Conservation (phyloP, 1,284 basidiomycete species). For the Naganishia sp. region DNA sequence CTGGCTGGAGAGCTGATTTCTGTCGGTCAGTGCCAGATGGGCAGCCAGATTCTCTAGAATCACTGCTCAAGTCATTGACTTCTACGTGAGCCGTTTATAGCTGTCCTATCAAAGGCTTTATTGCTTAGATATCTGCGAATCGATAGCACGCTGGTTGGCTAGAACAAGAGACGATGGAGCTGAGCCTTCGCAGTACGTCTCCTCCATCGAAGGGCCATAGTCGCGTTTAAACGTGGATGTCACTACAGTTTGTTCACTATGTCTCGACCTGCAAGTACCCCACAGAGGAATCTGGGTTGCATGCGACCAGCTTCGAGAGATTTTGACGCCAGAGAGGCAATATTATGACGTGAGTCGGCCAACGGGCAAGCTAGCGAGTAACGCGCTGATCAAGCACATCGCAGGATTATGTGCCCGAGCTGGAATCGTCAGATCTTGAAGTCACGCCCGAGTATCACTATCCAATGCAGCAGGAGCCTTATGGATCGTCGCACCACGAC, state of each 20-base stretch:
- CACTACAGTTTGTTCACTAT: slow-evolving; percentile 21
- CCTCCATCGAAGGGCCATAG: too few relatives aligned
- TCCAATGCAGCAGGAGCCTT: too few relatives aligned
- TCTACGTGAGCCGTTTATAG: slow-evolving; percentile 8
- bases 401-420: slow-evolving; percentile 7
- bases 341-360: slow-evolving; percentile 26
- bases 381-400: not conserved
- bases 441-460: not conserved
- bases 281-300: slow-evolving; percentile 17
- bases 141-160: slow-evolving; percentile 18
- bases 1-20: not conserved
- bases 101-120: not conserved
- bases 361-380: not conserved
- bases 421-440: slow-evolving; percentile 3
- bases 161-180: slow-evolving; percentile 4
- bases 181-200: slow-evolving; percentile 18
- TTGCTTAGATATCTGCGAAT: not conserved
- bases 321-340: slow-evolving; percentile 21
- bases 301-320: slow-evolving; percentile 13
- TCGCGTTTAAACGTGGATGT: not conserved
- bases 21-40: slow-evolving; percentile 8
- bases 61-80: slow-evolving; percentile 23
- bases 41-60: not conserved
- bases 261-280: slow-evolving; percentile 17
- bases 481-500: too few relatives aligned